A percentile compares a stretch with the other conserved stretches of the same genome.
Evolutionary conservation across 371 early-diverging fungal species (phyloP).

Genomic region (Mortierella sp.): DNA sequence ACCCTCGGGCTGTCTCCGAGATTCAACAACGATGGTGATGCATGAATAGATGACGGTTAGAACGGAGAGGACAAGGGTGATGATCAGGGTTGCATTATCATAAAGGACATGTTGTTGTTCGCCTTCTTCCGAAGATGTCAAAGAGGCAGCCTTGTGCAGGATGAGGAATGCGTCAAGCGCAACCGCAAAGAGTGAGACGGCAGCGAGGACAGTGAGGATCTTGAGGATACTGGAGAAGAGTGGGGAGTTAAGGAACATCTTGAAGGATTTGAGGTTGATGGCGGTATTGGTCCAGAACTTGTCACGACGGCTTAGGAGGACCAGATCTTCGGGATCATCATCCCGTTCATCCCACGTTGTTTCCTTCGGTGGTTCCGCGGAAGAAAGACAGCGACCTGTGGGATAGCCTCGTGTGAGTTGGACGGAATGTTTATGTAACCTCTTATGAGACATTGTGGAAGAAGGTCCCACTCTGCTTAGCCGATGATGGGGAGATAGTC

Average conservation of each 20-base stretch:
- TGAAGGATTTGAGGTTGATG: conserved; percentile 35
- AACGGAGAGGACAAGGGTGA: conserved; percentile 33
- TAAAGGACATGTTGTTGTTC: background rate
- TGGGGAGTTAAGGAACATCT: conserved; percentile 45
- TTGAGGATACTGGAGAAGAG: conserved; percentile 47
- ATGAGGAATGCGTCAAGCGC: conserved; percentile 30
- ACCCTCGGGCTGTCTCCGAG: conserved; percentile 40
- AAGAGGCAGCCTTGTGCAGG: conserved; percentile 15
- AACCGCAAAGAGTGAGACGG: conserved; percentile 27
- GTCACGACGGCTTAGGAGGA: conserved; percentile 6
- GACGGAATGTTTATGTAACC: conserved; percentile 25
- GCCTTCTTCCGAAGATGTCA: background rate
- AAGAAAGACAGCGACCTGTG: conserved; percentile 38
- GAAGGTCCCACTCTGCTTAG: background rate
- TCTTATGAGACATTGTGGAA: conserved; percentile 11
- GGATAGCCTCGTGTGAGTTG: conserved; percentile 39
- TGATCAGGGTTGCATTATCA: conserved; percentile 25
- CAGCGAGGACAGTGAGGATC: conserved; percentile 29
- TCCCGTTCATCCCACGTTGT: conserved; percentile 44
- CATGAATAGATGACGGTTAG: conserved; percentile 40
- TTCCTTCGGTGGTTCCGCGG: conserved; percentile 18
- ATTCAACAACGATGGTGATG: conserved; percentile 41
- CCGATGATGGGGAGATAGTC: background rate
- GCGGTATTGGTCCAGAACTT: conserved; percentile 38
- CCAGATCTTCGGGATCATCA: background rate